Base-by-base conservation (phyloP, 2,329 filamentous ascomycete species). In the Fusarium chlamydosporum region DNA sequence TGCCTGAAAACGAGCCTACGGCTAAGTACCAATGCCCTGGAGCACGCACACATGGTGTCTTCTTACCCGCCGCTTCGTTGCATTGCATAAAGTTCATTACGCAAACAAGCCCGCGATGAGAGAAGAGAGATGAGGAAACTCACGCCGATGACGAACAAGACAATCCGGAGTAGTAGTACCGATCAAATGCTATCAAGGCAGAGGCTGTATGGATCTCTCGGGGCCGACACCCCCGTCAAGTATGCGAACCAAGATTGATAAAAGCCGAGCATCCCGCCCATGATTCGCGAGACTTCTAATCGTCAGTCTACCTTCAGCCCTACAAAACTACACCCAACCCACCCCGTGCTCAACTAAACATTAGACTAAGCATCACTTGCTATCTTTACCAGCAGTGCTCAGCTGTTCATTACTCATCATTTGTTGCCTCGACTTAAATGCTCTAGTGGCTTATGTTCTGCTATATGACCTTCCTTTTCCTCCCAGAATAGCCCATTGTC, bases 61-160 rank as follows among this genome's bases (percentile, higher is more conserved):
- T 50, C 31, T 50, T 27, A 47, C 53, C 61, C 62, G 61, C 66
- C 56, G 53, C 61, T 54, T 50, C 47, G 43, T 35, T 52, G 51
- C 55, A 68, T 68, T 52, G 54, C 55, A 68, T 68, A 50, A 35
- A 26, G 29, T 53, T 54, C 40, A 50, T 41, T 23, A 62, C 56
- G 60, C 54, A 67, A 70, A 48, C 56, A 62, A 27, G 53, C 23
- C 52, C 35, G 26, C 11, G 34, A 43, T 58, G 67, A 58, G 66
- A 55, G 61, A 71, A 68, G 70, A 70, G 69, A 66, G 56, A 72
- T 61, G 70, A 66, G 70, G 59, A 47, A 65, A 55, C 65, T 61
- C 50, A 47, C 38, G 56, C 31, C 43, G 52, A 62, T 65, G 56
- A 66, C 48, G 59, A 68, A 38, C 34, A 47, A 62, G 26, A 48